Evolutionary conservation across 331 rosid species (phyloP), one percentile per base, ranked within the genome.

Genomic region (Pyracantha coccinea): DNA sequence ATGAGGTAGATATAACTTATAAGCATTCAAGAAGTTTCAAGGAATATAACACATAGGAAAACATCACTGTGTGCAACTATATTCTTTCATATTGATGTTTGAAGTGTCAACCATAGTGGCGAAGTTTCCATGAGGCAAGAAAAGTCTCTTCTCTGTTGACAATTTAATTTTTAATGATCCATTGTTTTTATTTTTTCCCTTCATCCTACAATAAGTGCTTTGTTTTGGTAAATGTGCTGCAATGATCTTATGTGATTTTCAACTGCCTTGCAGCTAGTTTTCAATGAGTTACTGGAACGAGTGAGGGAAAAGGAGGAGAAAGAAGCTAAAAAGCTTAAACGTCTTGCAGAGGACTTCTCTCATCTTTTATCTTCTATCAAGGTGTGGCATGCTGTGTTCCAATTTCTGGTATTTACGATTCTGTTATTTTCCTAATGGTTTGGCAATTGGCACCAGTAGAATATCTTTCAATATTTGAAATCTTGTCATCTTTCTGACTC

Each of bases 231-330:
- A 45, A 57, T 76, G n/a, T 29, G 50, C 61, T 20, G 17, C 60
- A 63, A 47, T 73, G 62, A 72, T 78, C 50, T 79, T 61, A 62
- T 77, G 59, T 74, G 67, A 73, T 75, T 71, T 80, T 80, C 75
- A 76, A 67, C 63, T 58, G 72, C 67, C 82, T 77, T 85, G 90
- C 94, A 93, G 98, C 74, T 93, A 60, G 96, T 91, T 74, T 91
- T 91, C 82, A 96, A 93, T 58, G 98, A 93, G 76, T 84, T 91
- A 79, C 83, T 88, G 31, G 96, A 87, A 78, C 87, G 96, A 59
- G 90, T 82, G 16, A 85, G 80, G 81, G 97, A 93, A 86, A 93
- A 89, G 85, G 97, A 93, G 85, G 97, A 93, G 81, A 93, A 91
- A 85, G 98, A 91, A 79, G 91, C 93, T 64, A 93, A 89, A 85